Base-by-base conservation (phyloP, 2,329 filamentous ascomycete species). In the Geosmithia morbida region DNA sequence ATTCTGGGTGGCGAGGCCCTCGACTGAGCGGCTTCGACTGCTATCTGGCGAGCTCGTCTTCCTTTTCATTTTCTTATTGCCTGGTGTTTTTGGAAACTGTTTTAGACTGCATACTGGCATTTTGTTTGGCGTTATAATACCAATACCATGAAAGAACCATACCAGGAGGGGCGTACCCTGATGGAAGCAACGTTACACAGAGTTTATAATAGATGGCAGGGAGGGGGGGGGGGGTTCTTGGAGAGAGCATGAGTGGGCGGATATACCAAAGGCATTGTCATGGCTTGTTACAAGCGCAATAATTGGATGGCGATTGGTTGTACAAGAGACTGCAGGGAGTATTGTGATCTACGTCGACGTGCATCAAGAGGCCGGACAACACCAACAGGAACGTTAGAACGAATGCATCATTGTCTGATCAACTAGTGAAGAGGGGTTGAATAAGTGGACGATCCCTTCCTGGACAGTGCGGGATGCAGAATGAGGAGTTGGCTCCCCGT, bases 1-100 rank as follows among this genome's bases (percentile, higher is more conserved):
- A 82, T 83, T 54, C 55, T 83, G 57, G 75, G 70, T 54, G 79
- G 75, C 41, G 76, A 79, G 54, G 73, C 72, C 41, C 63, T 80
- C 62, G 75, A 79, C 55, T 77, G 58, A 44, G 26, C 10, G 30
- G 3, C 30, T 45, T 48, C 16, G 20, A 18, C 29, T 43, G 11
- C 6, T 37, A 37, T 37, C 3, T 37, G 33, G 33, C 14, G 14
- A 37, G 33, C 33, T 40, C 16, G 13, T n/a, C 26, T 41, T 40
- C 20, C 37, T 39, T 20, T 46, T 42, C n/a, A 2, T 22, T 10
- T 42, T 42, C n/a, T 18, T 42, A 14, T 18, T 42, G 8, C n/a
- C 13, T 42, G 42, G 42, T 18, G 42, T 26, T 20, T 43, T 16
- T 43, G 42, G 42, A 11, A 3, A 29, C 42, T 43, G n/a, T 37